Conservation (phyloP, 2,329 filamentous ascomycete species). For the Didymosphaeria variabile region DNA sequence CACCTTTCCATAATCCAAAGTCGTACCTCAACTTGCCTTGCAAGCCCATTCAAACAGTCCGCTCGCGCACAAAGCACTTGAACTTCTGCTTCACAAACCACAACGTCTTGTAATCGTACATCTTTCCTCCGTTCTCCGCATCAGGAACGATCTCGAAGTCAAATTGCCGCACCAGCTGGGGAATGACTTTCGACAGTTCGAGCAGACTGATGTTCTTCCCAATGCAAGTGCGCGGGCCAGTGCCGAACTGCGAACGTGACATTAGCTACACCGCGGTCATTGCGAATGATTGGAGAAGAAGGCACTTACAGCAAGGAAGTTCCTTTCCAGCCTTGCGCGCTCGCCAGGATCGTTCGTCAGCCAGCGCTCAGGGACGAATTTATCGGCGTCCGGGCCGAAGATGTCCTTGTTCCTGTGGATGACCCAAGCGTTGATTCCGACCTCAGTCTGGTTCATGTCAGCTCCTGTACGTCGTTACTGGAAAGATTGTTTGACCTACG, state of each 20-base stretch:
- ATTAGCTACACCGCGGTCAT: neutral
- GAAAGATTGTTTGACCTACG: neutral
- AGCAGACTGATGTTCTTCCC: constrained; percentile 37
- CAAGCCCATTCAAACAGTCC: too few species aligned
- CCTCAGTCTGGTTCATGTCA: constrained; percentile 42
- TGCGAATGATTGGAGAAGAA: neutral
- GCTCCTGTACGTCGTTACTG: neutral
- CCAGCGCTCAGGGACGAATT: constrained; percentile 58
- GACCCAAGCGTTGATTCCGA: constrained; percentile 58
- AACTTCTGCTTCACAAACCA: too few species aligned
- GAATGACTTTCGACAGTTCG: constrained; percentile 33
- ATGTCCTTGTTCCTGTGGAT: constrained; percentile 52
- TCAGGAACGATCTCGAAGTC: constrained; percentile 19
- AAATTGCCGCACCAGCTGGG: constrained; percentile 29
- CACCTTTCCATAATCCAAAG: too few species aligned
- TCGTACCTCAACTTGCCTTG: too few species aligned
- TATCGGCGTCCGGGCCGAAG: constrained; percentile 50
- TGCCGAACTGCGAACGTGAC: constrained; percentile 26
- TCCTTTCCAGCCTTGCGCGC: too few species aligned
- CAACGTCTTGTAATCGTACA: too few species aligned
- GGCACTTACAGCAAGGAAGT: too few species aligned
- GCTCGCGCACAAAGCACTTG: too few species aligned
- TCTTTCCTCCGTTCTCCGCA: too few species aligned
- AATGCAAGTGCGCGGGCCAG: constrained; percentile 30
- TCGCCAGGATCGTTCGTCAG: neutral